phyloP scores from a whole-genome alignment of 306 rosid species.

The Rosa rugosa region DNA sequence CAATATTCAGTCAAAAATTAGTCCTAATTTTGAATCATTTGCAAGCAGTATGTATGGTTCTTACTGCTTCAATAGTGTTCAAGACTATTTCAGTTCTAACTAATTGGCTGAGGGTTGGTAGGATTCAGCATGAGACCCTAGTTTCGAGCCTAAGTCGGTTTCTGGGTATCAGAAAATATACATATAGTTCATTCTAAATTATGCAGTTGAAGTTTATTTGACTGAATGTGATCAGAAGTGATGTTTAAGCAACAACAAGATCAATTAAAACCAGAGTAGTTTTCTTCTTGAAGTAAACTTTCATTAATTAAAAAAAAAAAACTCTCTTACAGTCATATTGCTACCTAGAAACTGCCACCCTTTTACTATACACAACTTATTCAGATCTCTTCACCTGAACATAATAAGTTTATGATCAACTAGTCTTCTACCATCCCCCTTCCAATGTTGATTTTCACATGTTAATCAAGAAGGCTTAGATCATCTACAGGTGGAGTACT shows the following conservation, averaged over 20 bases:
- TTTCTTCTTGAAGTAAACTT: constrained; percentile 13
- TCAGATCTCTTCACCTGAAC: constrained; percentile 14
- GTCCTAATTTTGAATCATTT: background rate
- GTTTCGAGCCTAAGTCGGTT: background rate
- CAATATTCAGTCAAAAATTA: background rate
- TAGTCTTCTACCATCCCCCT: constrained; percentile 24
- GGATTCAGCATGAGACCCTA: background rate
- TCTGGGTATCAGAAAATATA: background rate
- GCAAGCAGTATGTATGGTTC: constrained; percentile 1
- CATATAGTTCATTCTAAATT: background rate
- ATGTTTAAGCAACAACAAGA: background rate
- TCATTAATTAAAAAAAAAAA: background rate
- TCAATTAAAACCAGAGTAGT: background rate
- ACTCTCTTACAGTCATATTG: constrained; percentile 10
- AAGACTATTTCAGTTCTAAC: background rate
- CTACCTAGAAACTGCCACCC: constrained; percentile 15
- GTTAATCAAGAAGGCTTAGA: constrained; percentile 27
- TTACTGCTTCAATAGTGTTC: background rate
- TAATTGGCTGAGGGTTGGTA: background rate
- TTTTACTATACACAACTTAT: constrained; percentile 17
- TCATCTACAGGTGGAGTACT: constrained; percentile 26
- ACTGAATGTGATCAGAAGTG: background rate
- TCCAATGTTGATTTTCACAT: constrained; percentile 34
- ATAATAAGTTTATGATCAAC: constrained; percentile 10
- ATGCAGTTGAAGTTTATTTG: background rate